A percentile compares a stretch with the other conserved stretches of the same genome.
Conservation (phyloP, 2,329 filamentous ascomycete species). For the Phialophora expanda region DNA sequence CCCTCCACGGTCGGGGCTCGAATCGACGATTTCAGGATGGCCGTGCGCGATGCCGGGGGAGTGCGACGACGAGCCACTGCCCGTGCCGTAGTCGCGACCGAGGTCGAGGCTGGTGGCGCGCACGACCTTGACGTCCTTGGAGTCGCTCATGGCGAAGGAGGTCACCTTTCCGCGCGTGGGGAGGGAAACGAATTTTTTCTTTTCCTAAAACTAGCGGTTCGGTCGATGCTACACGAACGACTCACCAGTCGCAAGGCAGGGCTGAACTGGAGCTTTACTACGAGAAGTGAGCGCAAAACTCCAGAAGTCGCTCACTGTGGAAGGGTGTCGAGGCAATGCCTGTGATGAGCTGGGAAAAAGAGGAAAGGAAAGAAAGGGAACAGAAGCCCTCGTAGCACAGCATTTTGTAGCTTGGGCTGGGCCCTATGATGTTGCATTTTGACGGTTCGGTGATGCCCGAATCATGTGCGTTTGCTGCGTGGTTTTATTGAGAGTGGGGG, state of each 20-base stretch:
- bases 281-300: conserved; percentile 61
- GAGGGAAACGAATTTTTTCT: not conserved
- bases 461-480: conserved; percentile 8
- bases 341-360: conserved; percentile 16
- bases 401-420: conserved; percentile 15
- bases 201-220: not conserved
- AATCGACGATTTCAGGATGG: conserved; percentile 44
- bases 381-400: not conserved
- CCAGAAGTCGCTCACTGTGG: conserved; percentile 60
- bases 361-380: conserved; percentile 17
- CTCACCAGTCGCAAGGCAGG: conserved; percentile 4
- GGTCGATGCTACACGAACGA: conserved; percentile 14
- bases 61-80: conserved; percentile 18
- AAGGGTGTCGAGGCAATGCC: conserved; percentile 13
- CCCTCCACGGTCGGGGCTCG: conserved; percentile 31
- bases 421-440: conserved; percentile 25
- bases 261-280: conserved; percentile 54
- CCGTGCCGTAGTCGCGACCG: conserved; percentile 30
- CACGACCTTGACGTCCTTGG: conserved; percentile 30
- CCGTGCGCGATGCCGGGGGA: conserved; percentile 42
- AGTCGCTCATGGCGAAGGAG: conserved; percentile 31
- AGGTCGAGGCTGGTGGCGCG: conserved; percentile 36
- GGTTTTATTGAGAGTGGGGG: not conserved
- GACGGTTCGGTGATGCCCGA: conserved; percentile 21
- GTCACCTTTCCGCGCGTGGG: not conserved